These are phyloP conservation scores for Skeletonema grethae DNA, from an alignment of 108 stramenopile species.

Conservation along the genomic window DNA sequence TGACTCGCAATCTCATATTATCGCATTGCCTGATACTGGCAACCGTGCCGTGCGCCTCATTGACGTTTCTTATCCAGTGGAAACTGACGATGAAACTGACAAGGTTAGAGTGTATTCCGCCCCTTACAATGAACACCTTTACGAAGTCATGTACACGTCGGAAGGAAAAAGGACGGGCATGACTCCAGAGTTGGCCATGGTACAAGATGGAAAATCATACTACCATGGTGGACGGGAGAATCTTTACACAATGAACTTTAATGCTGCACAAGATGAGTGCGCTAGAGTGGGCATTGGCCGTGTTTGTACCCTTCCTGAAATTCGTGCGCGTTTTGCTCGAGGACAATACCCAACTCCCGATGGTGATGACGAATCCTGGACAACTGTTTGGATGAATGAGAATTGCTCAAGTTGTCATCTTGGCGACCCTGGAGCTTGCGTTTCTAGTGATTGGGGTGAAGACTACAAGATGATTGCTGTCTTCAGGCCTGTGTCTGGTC, in stretches of 20 bases:
- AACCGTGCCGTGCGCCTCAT: conserved; percentile 45
- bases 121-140: conserved; percentile 47
- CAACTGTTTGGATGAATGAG: conserved; percentile 46
- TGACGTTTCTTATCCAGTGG: conserved; percentile 43
- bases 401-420: conserved; percentile 42
- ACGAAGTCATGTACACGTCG: conserved; percentile 37
- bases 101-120: conserved; percentile 25
- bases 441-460: conserved; percentile 24
- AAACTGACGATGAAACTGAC: conserved; percentile 24
- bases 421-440: conserved; percentile 32
- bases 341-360: conserved; percentile 43
- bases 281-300: conserved; percentile 42
- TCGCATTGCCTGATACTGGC: conserved; percentile 38
- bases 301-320: conserved; percentile 41
- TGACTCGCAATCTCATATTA: conserved; percentile 19
- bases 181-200: conserved; percentile 42
- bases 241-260: conserved; percentile 29
- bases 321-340: conserved; percentile 38
- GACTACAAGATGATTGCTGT: conserved; percentile 43
- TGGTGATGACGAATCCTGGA: conserved; percentile 23
- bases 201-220: conserved; percentile 43
- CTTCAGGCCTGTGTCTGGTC: conserved; percentile 31
- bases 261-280: conserved; percentile 39
- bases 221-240: conserved; percentile 27
- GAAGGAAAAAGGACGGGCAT: conserved; percentile 29